Evolutionary conservation across 495 filamentous ascomycete species (phyloP), one percentile per base, ranked within the genome.

Genomic region (Tirmania nivea): DNA sequence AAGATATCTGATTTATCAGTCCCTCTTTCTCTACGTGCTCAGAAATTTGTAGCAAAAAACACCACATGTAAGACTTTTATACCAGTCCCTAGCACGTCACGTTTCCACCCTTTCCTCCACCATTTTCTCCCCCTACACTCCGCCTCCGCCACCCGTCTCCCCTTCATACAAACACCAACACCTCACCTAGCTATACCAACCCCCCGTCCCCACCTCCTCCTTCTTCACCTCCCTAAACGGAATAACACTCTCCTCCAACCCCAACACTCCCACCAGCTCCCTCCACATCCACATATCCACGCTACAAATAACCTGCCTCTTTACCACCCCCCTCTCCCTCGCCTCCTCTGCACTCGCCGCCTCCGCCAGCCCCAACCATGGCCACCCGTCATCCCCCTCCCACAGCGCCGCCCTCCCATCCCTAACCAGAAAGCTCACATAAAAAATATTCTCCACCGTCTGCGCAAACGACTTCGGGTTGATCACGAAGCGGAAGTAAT

Each of bases 371-470:
- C 69, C 68, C 25, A 71, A 65, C 50, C 68, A 66, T 37, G 70
- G 70, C 21, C 73, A 68, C 50, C 66, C 73, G 21, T 73, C 68
- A 16, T 73, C 62, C 16, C 61, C 54, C 48, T 61, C 52, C 7
- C 21, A 19, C 20, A 64, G 48, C 0, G 62, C 80, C 10, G 83
- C 74, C 53, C 69, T 75, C 8, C 89, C 88, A 65, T 99, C 92
- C 52, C 80, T 78, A 54, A 95, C 86, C 53, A 99, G 68, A 66
- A 99, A 99, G 64, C 83, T 89, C 55, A 94, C 73, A 62, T 95
- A 95, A 68, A 99, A 99, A 59, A 99, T 68, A 65, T 99, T 99
- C 66, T 99, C 90, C 3, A 96, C 77, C 2, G 85, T 95, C 68
- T 99, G 92, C 0, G 88, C 86, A 61, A 96, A 99, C 0, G 84